Evolutionary conservation across 345 rosid species (phyloP), one percentile per base, ranked within the genome.

Genomic region (Combretum micranthum): DNA sequence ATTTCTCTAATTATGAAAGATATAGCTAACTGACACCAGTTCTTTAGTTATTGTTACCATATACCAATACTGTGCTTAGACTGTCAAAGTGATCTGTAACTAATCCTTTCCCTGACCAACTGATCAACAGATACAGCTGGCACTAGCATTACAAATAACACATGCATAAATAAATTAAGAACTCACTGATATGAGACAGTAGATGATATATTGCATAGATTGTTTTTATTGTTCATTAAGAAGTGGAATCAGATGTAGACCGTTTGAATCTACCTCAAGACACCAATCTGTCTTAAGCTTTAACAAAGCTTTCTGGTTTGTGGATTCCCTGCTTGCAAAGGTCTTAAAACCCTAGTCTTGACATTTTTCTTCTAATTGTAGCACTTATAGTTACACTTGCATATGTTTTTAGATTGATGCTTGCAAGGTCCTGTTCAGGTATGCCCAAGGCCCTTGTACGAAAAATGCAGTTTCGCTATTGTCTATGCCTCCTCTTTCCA

Each of bases 381-480:
- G 91, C 96, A 86, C 90, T 91, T 59, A 81, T 88, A 88, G 69
- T 83, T 91, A 69, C 96, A 91, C 98, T 53, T 80, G 92, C 45
- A 72, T 86, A 76, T 86, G 98, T 52, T 52, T 66, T 4, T 78
- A 81, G 47, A 86, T 85, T 19, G 88, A 86, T 67, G 66, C 69
- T 53, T 91, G 96, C 95, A 77, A 71, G 66, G 85, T 91, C 65
- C 96, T 91, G 55, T 88, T 96, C 52, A 52, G 87, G 98, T 88
- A 73, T 72, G 78, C 60, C 8, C 56, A 26, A 53, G 62, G 58
- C 26, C 23, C 47, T 4, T 22, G 12, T 20, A n/a, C n/a, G n/a
- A n/a, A 19, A 18, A 19, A 10, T 37, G 32, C 18, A 44, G 25
- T 14, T 51, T 0, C 13, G 22, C 32, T 16, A 44, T 51, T 45